phyloP scores from a whole-genome alignment of 2,329 filamentous ascomycete genomes.

The Colletotrichum magnum region DNA sequence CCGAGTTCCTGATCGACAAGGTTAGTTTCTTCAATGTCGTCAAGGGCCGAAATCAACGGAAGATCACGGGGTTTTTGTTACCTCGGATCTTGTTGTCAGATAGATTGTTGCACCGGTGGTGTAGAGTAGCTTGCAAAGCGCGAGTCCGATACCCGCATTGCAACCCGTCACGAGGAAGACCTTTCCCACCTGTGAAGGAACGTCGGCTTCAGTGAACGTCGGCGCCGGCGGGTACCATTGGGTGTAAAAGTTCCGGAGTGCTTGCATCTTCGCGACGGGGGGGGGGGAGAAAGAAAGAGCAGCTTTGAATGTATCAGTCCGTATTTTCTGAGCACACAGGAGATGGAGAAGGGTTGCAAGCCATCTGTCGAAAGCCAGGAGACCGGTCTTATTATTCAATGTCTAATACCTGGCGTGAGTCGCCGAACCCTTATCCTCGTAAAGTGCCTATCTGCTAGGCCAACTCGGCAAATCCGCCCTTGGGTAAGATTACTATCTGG shows the following conservation, averaged over 20 bases:
- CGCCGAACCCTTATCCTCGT: no score
- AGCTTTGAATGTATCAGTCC: no score
- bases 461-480: no score
- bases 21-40: not conserved
- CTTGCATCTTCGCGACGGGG: not conserved
- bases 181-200: conserved; percentile 45
- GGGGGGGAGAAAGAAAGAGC: no score
- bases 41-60: not conserved
- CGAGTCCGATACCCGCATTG: conserved; percentile 59
- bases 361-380: no score
- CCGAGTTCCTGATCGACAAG: not conserved
- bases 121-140: conserved; percentile 68
- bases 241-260: not conserved
- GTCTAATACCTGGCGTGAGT: no score
- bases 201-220: conserved; percentile 45
- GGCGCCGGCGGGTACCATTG: conserved; percentile 44
- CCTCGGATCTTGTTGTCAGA: conserved; percentile 60
- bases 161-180: conserved; percentile 64
- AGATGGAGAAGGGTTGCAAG: no score
- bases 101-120: conserved; percentile 66
- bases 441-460: no score
- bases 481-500: no score
- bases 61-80: conserved; percentile 10
- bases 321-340: no score
- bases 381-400: no score